Base-by-base conservation (phyloP, 441 rosid genomes). In the Bruguiera hainesii region DNA sequence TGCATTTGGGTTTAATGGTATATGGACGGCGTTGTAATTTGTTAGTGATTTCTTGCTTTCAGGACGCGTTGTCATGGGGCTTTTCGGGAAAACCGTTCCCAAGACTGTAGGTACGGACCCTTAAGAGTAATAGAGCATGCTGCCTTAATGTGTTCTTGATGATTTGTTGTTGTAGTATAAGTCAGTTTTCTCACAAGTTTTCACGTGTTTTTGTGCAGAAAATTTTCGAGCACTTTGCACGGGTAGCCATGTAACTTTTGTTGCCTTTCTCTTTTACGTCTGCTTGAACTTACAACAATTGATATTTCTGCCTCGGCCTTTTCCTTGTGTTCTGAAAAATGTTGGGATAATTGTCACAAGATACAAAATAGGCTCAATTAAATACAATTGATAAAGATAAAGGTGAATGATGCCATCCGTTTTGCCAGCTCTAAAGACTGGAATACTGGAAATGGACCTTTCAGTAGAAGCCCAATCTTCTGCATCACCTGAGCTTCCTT, bases 151-250 rank as follows among this genome's bases (percentile, higher is more conserved):
- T 63, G 51, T 20, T 58, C 6, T 19, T 70, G 26, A 46, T 63
- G 25, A 31, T 73, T 64, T 48, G 13, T 37, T 66, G 23, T 65
- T 56, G 31, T 42, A n/a, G 57, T 11, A 31, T 11, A 55, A 61
- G 60, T 53, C 4, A 26, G 50, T 64, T 37, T 56, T 37, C 72
- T 76, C 66, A 55, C 62, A 53, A 71, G 51, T n/a, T n/a, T 62
- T 52, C 60, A 31, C 28, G 42, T 74, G 61, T 61, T 75, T 61
- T 18, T 21, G 11, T 72, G 89, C 96, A 93, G 96, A 93, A 81
- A 93, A 93, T 75, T 93, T 90, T 62, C 96, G 96, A 77, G 92
- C 96, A 30, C 91, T 93, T 75, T 93, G 96, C 84, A 90, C 96
- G 21, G 98, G 98, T 93, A 89, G 80, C 78, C 87, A 82, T 76